Evolutionary conservation across 805 yeast species (phyloP), one percentile per base, ranked within the genome.

Genomic region (Kodamaea neixiangensis): DNA sequence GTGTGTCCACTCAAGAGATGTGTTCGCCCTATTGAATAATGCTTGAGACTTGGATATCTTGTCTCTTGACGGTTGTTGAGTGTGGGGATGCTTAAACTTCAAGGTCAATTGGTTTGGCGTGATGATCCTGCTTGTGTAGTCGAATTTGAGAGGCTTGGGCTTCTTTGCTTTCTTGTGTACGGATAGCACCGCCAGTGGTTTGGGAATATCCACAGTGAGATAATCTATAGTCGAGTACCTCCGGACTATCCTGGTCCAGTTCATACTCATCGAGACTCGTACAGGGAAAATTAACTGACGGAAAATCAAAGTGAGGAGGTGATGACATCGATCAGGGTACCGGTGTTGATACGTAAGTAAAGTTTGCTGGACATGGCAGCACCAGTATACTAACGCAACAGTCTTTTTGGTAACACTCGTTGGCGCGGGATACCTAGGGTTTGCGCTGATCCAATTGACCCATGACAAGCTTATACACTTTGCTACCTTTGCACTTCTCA

Each of bases 1-100:
- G 17, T 79, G 71, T 13, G 86, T 77, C 90, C 91, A 86, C 56
- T 85, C 88, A 39, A 81, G 70, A 18, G 65, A 63, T 2, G 80
- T 72, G 15, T 68, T 68, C 0, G 84, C 69, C 1, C 62, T 62
- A 51, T 78, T 76, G 61, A 85, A 82, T 22, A 73, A 56, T 4
- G 56, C 40, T 49, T 69, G 75, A 3, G 72, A 59, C 3, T 50
- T 33, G 19, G 61, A 40, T 35, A 61, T 39, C 15, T 62, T 59
- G 10, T 48, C 44, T 14, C 43, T 37, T 3, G 60, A 48, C 7
- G 58, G 61, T 1, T 31, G 22, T 1, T 44, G 11, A 43, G 58
- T 61, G 7, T 53, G 57, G 5, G 47, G 47, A 29, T 50, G 53
- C 37, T 64, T 54, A 45, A 66, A 68, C 3, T 37, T 38, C 6